A percentile compares a stretch with the other conserved stretches of the same genome.
These are phyloP conservation scores for Tephrocybe sp. DNA, from an alignment of 768 basidiomycete genomes.

Conservation along the genomic window DNA sequence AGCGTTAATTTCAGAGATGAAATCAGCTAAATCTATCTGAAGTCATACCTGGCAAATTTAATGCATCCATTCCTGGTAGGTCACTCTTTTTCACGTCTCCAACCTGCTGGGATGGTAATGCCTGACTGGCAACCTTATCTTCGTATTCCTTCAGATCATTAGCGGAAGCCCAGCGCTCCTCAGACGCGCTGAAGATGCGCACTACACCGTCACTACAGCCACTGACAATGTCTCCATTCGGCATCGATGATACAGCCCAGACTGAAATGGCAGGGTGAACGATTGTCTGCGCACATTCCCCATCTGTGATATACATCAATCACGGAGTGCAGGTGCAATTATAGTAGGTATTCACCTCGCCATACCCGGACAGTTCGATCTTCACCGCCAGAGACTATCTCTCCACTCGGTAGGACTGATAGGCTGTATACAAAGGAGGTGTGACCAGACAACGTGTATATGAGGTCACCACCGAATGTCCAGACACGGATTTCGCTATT, in stretches of 20 bases:
- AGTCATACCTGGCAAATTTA: constrained; percentile 63
- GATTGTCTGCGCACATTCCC: constrained; percentile 85
- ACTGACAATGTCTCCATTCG: constrained; percentile 89
- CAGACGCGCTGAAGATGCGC: constrained; percentile 76
- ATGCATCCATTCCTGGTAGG: constrained; percentile 81
- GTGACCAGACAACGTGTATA: constrained; percentile 86
- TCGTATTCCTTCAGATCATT: constrained; percentile 70
- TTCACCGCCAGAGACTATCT: constrained; percentile 89
- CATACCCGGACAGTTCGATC: constrained; percentile 92
- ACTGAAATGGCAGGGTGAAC: constrained; percentile 96
- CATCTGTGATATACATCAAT: constrained; percentile 47
- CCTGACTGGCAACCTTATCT: constrained; percentile 69
- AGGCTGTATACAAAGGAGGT: constrained; percentile 96
- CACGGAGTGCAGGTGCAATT: neutral
- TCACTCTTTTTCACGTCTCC: constrained; percentile 94
- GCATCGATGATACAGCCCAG: constrained; percentile 87
- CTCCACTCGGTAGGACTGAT: constrained; percentile 75
- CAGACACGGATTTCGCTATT: constrained; percentile 88
- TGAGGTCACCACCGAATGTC: constrained; percentile 76
- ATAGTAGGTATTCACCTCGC: constrained; percentile 55
- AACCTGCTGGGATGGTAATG: constrained; percentile 81
- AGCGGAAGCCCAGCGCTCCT: constrained; percentile 70
- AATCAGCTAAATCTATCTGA: neutral
- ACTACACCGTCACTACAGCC: constrained; percentile 88
- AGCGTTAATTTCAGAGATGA: neutral